These are phyloP conservation scores for Penicillium sp. DNA, from an alignment of 2,329 filamentous ascomycete genomes.

Conservation along the genomic window DNA sequence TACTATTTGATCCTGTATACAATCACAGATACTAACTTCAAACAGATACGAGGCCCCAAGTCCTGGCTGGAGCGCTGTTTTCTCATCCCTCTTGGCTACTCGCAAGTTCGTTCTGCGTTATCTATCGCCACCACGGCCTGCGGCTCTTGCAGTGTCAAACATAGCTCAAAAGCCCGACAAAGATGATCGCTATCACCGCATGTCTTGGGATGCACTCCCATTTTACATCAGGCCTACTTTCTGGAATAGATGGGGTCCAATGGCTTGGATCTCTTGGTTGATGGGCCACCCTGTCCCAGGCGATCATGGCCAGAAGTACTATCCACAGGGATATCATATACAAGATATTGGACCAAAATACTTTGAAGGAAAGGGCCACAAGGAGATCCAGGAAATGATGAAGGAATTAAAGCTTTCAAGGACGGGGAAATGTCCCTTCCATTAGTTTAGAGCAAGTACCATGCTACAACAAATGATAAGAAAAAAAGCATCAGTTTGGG, in stretches of 20 bases:
- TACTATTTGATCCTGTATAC: no score
- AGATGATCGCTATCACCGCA: no score
- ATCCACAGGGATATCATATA: background rate
- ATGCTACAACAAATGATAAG: no score
- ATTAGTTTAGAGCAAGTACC: no score
- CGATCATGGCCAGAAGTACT: background rate
- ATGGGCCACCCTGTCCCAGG: background rate
- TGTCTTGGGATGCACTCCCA: background rate
- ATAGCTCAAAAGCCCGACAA: no score
- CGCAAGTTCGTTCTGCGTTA: background rate
- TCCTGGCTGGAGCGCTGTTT: background rate
- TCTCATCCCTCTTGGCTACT: background rate
- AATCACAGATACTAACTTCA: no score
- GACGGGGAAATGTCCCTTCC: no score
- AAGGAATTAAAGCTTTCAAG: constrained; percentile 33
- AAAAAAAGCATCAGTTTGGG: no score
- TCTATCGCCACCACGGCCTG: no score
- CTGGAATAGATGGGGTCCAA: background rate
- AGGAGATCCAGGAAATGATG: background rate
- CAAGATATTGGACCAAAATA: background rate
- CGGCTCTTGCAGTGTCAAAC: no score
- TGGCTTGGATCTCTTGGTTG: background rate
- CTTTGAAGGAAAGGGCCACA: background rate
- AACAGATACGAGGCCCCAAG: background rate
- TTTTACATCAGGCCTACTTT: background rate